Evolutionary conservation across 768 basidiomycete species (phyloP).

Genomic region (Termitomyces sp.): DNA sequence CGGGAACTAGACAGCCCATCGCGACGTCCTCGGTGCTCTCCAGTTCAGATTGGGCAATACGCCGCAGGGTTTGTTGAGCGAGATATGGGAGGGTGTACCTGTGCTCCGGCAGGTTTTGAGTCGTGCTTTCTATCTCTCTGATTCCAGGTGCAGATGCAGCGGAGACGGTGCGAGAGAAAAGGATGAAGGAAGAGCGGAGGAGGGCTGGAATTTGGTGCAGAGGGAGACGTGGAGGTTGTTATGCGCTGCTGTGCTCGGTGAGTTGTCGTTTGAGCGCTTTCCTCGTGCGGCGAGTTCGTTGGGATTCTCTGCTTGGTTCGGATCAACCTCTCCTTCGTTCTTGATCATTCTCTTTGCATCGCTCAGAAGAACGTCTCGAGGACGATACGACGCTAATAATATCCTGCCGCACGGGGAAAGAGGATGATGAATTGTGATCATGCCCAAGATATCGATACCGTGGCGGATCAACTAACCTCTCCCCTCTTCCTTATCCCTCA

Average conservation of each 20-base stretch:
- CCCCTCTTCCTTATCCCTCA: background rate
- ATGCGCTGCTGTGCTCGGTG: conserved; percentile 39
- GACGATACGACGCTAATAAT: too few species aligned
- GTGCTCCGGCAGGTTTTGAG: conserved; percentile 37
- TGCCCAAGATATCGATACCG: background rate
- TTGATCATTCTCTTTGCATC: too few species aligned
- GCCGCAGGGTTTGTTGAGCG: conserved; percentile 54
- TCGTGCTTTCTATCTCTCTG: too few species aligned
- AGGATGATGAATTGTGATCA: background rate
- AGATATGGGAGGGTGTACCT: conserved; percentile 55
- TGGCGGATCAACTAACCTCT: background rate
- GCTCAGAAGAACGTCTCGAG: background rate
- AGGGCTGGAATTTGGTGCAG: conserved; percentile 44
- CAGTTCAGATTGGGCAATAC: conserved; percentile 46
- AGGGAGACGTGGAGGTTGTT: conserved; percentile 48
- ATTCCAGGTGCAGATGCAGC: background rate
- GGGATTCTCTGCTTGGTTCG: background rate
- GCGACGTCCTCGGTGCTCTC: conserved; percentile 48
- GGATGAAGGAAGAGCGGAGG: conserved; percentile 22
- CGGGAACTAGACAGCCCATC: conserved; percentile 44
- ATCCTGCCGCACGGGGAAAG: too few species aligned
- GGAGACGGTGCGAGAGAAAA: background rate
- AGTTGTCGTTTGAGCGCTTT: conserved; percentile 12
- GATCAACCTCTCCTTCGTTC: background rate
- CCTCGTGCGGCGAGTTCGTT: too few species aligned